Evolutionary conservation across 1,284 basidiomycete species (phyloP).

Genomic region (Cryptococcus depauperatus): DNA sequence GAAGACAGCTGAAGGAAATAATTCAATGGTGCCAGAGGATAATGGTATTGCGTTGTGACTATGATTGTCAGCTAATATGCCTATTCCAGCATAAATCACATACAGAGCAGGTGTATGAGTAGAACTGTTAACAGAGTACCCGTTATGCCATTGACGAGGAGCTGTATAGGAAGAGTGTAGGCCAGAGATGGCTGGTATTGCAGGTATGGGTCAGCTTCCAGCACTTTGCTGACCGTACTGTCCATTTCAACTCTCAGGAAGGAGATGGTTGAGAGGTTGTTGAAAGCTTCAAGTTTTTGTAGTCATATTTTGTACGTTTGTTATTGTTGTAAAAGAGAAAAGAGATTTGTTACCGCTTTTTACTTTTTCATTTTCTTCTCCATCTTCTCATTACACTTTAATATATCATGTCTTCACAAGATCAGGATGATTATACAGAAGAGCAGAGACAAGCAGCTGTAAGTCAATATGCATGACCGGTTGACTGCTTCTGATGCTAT

Average conservation of each 20-base stretch:
- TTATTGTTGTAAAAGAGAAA: not conserved
- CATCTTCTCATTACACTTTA: conserved; percentile 2
- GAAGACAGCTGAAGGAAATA: conserved; percentile 80
- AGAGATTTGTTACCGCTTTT: not conserved
- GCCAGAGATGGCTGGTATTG: conserved; percentile 66
- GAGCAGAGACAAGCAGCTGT: conserved; percentile 34
- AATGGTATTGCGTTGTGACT: conserved; percentile 91
- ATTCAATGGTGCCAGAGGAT: conserved; percentile 85
- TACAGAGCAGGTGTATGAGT: conserved; percentile 74
- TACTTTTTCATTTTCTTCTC: not conserved
- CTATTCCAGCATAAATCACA: conserved; percentile 5
- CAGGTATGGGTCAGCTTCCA: conserved; percentile 61
- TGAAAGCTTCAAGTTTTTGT: not conserved
- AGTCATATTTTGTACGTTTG: not conserved
- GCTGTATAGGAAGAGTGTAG: conserved; percentile 82
- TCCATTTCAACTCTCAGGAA: not conserved
- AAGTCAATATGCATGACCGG: conserved; percentile 9
- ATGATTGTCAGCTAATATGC: not conserved
- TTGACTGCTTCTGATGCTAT: not conserved
- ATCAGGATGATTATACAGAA: conserved; percentile 22
- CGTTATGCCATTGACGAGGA: conserved; percentile 77
- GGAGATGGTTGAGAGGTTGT: not conserved
- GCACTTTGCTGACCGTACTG: not conserved
- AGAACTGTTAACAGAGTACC: conserved; percentile 81
- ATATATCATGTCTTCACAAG: conserved; percentile 11